Percentiles rank a stretch among this genome's conserved stretches.
Evolutionary conservation across 345 rosid genomes (phyloP).

Genomic region (Passiflora organensis): DNA sequence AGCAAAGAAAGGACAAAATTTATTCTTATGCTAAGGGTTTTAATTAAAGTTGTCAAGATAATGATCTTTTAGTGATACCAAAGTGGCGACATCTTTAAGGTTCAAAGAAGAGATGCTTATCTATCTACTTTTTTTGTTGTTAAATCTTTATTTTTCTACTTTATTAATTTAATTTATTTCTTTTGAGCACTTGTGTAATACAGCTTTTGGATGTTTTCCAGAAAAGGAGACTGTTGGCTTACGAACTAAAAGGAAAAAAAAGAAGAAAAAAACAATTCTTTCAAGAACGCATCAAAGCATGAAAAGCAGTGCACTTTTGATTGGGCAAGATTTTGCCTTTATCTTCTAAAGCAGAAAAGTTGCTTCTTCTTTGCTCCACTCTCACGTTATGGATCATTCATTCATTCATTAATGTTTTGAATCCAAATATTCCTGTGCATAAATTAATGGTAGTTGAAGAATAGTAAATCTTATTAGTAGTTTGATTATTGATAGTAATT

Average conservation of each 20-base stretch:
- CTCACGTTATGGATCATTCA: conserved; percentile 44
- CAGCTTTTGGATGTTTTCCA: conserved; percentile 34
- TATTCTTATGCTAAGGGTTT: too few species aligned
- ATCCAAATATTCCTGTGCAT: neutral
- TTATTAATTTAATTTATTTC: conserved; percentile 13
- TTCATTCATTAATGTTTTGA: conserved; percentile 7
- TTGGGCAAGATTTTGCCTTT: conserved; percentile 42
- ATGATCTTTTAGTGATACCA: conserved; percentile 44
- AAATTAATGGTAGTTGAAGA: too few species aligned
- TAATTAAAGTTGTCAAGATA: conserved; percentile 38
- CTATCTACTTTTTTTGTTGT: neutral
- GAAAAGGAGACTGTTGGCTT: conserved; percentile 43
- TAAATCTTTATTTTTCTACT: conserved; percentile 1
- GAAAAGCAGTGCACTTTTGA: conserved; percentile 44
- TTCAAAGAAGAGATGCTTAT: conserved; percentile 41
- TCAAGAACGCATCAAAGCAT: conserved; percentile 37
- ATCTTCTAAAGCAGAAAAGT: conserved; percentile 42
- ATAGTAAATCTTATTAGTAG: too few species aligned
- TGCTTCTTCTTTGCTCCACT: conserved; percentile 44
- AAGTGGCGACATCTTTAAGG: conserved; percentile 42
- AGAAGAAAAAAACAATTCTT: conserved; percentile 30
- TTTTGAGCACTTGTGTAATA: too few species aligned
- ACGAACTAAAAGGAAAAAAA: conserved; percentile 21
- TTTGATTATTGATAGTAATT: too few species aligned
- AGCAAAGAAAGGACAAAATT: too few species aligned